A percentile compares a stretch with the other conserved stretches of the same genome.
Evolutionary conservation across 2,329 filamentous ascomycete genomes (phyloP).

Genomic region (Fusarium sublunatum): DNA sequence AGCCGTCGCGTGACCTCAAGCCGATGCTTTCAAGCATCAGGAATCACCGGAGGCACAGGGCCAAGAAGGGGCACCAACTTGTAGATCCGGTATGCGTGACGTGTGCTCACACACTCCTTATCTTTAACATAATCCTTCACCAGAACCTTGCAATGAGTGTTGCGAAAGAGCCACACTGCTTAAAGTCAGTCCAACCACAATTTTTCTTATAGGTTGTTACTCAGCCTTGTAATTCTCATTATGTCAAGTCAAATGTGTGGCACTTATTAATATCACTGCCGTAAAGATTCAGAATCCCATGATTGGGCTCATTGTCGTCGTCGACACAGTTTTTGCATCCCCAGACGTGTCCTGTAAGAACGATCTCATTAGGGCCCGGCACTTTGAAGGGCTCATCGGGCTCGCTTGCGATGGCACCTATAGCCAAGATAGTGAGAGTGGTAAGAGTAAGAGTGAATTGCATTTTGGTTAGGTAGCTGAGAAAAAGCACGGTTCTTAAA

Average conservation of each 20-base stretch:
- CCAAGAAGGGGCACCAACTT: too few species aligned
- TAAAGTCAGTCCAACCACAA: neutral
- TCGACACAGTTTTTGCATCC: neutral
- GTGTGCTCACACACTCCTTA: neutral
- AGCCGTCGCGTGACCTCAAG: too few species aligned
- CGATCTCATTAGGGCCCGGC: constrained; percentile 57
- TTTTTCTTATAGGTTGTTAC: neutral
- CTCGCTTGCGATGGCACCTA: neutral
- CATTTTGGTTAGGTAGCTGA: neutral
- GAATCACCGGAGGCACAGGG: too few species aligned
- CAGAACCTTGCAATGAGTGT: neutral
- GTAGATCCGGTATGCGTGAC: neutral
- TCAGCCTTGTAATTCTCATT: neutral
- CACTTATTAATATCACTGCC: neutral
- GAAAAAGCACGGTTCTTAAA: too few species aligned
- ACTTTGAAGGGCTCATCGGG: neutral
- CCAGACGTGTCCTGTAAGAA: neutral
- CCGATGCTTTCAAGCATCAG: too few species aligned
- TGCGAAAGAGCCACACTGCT: neutral
- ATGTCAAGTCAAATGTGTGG: neutral
- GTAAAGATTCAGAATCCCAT: neutral
- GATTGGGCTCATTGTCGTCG: too few species aligned
- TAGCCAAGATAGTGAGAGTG: neutral
- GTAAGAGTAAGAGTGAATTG: neutral
- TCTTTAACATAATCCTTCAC: neutral